A percentile compares a stretch with the other conserved stretches of the same genome.
Evolutionary conservation across 2,329 filamentous ascomycete genomes (phyloP).

Genomic region (Ascochyta lentis): DNA sequence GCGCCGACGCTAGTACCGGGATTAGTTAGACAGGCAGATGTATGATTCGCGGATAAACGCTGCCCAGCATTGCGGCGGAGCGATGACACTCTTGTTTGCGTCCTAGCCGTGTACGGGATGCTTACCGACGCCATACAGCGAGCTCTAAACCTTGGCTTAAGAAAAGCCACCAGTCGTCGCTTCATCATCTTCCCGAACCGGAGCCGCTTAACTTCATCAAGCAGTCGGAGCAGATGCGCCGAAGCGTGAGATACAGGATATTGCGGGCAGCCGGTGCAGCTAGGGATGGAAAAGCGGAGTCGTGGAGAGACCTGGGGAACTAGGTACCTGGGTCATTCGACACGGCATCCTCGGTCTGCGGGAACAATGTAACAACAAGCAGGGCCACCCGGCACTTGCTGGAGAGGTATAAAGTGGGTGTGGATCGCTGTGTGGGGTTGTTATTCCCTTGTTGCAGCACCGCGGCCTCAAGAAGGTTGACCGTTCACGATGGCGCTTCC

Average conservation of each 20-base stretch:
- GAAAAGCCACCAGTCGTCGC: conserved; percentile 17
- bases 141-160: conserved; percentile 1
- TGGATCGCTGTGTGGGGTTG: conserved; percentile 13
- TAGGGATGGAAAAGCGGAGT: conserved; percentile 14
- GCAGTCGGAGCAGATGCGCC: conserved; percentile 4
- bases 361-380: conserved; percentile 6
- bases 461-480: conserved; percentile 7
- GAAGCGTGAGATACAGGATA: neutral
- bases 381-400: conserved; percentile 6
- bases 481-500: conserved; percentile 58
- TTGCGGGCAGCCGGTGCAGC: conserved; percentile 4
- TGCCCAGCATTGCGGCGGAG: conserved; percentile 5
- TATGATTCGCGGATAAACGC: conserved; percentile 13
- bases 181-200: conserved; percentile 11
- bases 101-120: conserved; percentile 3
- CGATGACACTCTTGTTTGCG: conserved; percentile 5
- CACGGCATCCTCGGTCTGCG: conserved; percentile 2
- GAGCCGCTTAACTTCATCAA: neutral
- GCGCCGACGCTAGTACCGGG: conserved; percentile 7
- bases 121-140: conserved; percentile 9
- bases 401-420: conserved; percentile 13
- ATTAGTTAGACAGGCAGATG: neutral
- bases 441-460: conserved; percentile 18
- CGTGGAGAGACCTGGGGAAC: conserved; percentile 26
- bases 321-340: conserved; percentile 11